Evolutionary conservation across 257 asterid genomes (phyloP).

Genomic region (Ehretia macrophylla): DNA sequence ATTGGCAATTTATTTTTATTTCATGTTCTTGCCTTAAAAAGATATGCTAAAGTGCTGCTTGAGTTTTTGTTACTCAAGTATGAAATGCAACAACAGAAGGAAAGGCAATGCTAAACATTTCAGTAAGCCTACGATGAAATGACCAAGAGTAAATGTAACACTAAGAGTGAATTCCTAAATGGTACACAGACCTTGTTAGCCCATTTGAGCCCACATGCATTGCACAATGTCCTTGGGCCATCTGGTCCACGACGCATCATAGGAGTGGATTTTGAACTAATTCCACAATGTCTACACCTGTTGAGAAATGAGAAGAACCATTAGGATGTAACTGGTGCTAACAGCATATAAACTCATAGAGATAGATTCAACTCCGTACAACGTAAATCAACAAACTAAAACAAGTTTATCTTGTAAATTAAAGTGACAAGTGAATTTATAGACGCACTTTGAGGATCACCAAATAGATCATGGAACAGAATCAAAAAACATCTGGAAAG

Average conservation of each 20-base stretch:
- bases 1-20: too few relatives aligned
- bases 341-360: conserved; percentile 2
- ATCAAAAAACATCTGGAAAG: conserved; percentile 3
- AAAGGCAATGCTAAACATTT: too few relatives aligned
- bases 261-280: conserved; percentile 89
- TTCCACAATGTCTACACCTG: conserved; percentile 91
- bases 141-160: too few relatives aligned
- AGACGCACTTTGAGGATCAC: too few relatives aligned
- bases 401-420: too few relatives aligned
- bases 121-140: too few relatives aligned
- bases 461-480: too few relatives aligned
- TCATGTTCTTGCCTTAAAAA: too few relatives aligned
- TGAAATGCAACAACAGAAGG: too few relatives aligned
- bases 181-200: conserved; percentile 69
- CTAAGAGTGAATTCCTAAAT: not conserved
- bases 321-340: not conserved
- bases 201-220: conserved; percentile 95
- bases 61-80: too few relatives aligned
- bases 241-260: conserved; percentile 99
- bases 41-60: too few relatives aligned
- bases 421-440: too few relatives aligned
- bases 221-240: conserved; percentile 91
- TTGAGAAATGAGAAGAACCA: conserved; percentile 3
- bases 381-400: not conserved
- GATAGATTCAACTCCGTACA: not conserved